These are phyloP conservation scores for Phytophthora aleatoria DNA, from an alignment of 352 stramenopile genomes.

Conservation along the genomic window DNA sequence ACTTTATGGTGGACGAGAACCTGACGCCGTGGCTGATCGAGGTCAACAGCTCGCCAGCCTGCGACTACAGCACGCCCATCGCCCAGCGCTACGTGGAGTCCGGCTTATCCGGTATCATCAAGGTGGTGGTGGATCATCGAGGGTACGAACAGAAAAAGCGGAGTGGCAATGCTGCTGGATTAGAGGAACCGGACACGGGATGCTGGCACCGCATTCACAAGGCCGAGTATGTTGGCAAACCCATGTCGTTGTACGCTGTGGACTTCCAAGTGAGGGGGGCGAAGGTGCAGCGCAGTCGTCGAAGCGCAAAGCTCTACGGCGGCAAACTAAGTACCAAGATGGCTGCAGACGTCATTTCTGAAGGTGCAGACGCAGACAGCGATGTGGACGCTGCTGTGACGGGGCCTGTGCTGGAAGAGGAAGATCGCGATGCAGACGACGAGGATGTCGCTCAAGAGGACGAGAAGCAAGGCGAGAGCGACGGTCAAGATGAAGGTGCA, in stretches of 20 bases:
- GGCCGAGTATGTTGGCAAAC: slow-evolving; percentile 68
- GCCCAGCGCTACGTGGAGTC: slow-evolving; percentile 90
- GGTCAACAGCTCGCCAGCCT: slow-evolving; percentile 93
- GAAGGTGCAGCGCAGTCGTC: slow-evolving; percentile 46
- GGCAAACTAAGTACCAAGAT: slow-evolving; percentile 5
- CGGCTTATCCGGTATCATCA: slow-evolving; percentile 83
- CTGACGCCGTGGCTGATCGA: slow-evolving; percentile 91
- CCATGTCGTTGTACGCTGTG: slow-evolving; percentile 60
- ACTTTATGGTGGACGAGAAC: slow-evolving; percentile 93
- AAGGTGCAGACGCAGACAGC: not conserved
- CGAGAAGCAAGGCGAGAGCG: not conserved
- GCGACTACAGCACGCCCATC: slow-evolving; percentile 93
- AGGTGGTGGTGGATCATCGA: slow-evolving; percentile 89
- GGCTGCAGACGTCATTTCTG: not conserved
- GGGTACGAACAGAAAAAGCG: slow-evolving; percentile 62
- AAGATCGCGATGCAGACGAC: not conserved
- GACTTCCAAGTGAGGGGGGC: slow-evolving; percentile 74
- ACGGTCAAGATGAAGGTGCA: not conserved
- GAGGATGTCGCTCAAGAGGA: not conserved
- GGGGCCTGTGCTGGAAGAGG: not conserved
- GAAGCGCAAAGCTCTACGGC: slow-evolving; percentile 8
- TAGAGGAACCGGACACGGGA: slow-evolving; percentile 59
- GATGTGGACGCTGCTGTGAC: slow-evolving; percentile 8
- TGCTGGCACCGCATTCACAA: slow-evolving; percentile 71
- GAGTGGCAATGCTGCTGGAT: slow-evolving; percentile 22